phyloP scores from a whole-genome alignment of 805 yeast genomes.

The Torulaspora franciscae region DNA sequence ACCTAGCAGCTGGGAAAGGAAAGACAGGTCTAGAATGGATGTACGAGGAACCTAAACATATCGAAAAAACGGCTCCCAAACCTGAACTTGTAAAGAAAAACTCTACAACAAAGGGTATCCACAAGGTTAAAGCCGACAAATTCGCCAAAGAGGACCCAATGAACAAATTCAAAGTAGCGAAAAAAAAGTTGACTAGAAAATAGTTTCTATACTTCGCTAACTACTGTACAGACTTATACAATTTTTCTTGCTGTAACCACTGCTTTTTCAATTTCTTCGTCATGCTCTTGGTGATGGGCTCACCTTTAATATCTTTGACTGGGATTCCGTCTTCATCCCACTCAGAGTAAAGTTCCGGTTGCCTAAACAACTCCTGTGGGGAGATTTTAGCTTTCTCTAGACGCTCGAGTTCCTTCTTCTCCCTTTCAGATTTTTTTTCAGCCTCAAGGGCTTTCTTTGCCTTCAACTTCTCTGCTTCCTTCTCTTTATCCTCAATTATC shows the following conservation, averaged over 20 bases:
- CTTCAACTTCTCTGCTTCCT: conserved; percentile 52
- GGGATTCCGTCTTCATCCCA: conserved; percentile 91
- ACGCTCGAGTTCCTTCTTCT: conserved; percentile 61
- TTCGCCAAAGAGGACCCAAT: conserved; percentile 28
- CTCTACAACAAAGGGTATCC: conserved; percentile 1
- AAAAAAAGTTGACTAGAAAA: conserved; percentile 1
- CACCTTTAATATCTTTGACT: conserved; percentile 67
- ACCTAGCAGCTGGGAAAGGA: conserved; percentile 36
- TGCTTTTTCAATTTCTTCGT: conserved; percentile 76
- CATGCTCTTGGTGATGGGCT: conserved; percentile 79
- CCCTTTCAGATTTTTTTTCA: conserved; percentile 49
- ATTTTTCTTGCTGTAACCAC: conserved; percentile 74
- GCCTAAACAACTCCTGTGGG: conserved; percentile 72
- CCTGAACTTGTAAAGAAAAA: neutral
- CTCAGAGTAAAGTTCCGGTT: conserved; percentile 50
- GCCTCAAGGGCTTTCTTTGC: conserved; percentile 10
- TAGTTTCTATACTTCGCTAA: neutral
- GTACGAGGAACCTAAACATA: conserved; percentile 53
- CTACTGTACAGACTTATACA: conserved; percentile 44
- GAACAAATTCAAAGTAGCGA: conserved; percentile 18
- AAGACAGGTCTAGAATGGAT: conserved; percentile 72
- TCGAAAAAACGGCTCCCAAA: conserved; percentile 19
- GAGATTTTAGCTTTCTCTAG: conserved; percentile 60
- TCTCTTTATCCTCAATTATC: conserved; percentile 50
- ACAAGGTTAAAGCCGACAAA: neutral